These are phyloP conservation scores for Pterula multifida DNA, from an alignment of 1,284 basidiomycete genomes.

Conservation along the genomic window DNA sequence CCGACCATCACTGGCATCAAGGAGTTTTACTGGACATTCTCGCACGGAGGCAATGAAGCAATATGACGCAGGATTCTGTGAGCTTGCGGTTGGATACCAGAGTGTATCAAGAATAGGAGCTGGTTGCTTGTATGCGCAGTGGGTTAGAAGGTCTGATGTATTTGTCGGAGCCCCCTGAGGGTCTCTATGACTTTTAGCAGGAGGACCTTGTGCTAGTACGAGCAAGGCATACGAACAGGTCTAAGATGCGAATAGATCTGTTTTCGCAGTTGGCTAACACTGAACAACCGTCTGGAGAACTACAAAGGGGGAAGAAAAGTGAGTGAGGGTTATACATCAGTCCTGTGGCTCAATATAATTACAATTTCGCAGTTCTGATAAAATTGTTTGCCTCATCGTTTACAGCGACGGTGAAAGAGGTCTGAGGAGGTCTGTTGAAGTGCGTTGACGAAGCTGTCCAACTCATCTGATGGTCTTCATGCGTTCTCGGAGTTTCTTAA, in stretches of 20 bases:
- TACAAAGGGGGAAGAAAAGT: background rate
- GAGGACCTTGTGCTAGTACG: background rate
- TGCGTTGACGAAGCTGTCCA: background rate
- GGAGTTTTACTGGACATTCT: conserved; percentile 70
- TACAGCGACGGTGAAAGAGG: background rate
- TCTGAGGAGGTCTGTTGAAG: background rate
- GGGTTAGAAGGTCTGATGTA: conserved; percentile 4
- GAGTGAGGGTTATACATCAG: too few species aligned
- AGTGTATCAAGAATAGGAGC: conserved; percentile 61
- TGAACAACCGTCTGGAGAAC: background rate
- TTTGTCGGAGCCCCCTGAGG: background rate
- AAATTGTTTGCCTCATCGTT: background rate
- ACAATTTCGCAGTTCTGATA: background rate
- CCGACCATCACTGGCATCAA: conserved; percentile 68
- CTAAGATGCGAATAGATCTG: background rate
- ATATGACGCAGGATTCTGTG: conserved; percentile 45
- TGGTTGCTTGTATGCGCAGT: conserved; percentile 34
- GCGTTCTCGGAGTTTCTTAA: too few species aligned
- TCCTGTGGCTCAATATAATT: background rate
- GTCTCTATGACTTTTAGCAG: background rate
- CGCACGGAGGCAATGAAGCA: conserved; percentile 76
- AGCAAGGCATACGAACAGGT: background rate
- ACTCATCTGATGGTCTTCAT: too few species aligned
- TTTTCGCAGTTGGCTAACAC: background rate
- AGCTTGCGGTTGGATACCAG: conserved; percentile 75